These are phyloP conservation scores for Fusarium sp. DNA, from an alignment of 2,329 filamentous ascomycete species.

Conservation along the genomic window DNA sequence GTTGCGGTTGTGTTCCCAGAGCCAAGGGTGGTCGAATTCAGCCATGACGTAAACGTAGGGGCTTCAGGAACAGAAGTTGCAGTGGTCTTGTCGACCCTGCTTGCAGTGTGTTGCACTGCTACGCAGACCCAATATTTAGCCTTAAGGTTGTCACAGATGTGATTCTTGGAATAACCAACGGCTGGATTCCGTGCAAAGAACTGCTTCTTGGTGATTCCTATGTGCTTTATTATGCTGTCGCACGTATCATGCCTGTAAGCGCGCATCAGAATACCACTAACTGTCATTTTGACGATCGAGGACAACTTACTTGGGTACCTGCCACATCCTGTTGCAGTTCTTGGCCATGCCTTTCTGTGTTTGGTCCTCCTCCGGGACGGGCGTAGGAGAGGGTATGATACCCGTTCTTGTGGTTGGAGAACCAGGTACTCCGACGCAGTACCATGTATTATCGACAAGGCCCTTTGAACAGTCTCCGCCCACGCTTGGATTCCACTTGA, in stretches of 20 bases:
- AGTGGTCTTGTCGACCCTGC: not conserved
- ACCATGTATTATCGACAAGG: not conserved
- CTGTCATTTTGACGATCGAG: not conserved
- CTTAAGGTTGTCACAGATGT: not conserved
- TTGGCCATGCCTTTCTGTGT: not conserved
- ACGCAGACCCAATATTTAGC: not conserved
- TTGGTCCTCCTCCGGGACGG: not conserved
- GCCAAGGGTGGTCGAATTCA: not conserved
- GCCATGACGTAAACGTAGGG: not conserved
- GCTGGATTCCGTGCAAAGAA: not conserved
- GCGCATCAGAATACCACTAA: not conserved
- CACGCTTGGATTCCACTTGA: not conserved
- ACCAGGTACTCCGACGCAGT: not conserved
- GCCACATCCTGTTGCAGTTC: not conserved
- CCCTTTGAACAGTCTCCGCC: not conserved
- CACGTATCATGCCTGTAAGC: not conserved
- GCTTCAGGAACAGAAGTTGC: not conserved
- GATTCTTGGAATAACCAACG: not conserved
- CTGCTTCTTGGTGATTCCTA: not conserved
- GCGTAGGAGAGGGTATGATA: not conserved
- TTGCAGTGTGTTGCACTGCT: not conserved
- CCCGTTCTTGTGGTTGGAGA: not conserved
- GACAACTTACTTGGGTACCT: not conserved
- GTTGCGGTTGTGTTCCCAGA: not conserved
- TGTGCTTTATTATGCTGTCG: not conserved